Evolutionary conservation across 345 rosid species (phyloP).

Genomic region (Isatis tinctoria): DNA sequence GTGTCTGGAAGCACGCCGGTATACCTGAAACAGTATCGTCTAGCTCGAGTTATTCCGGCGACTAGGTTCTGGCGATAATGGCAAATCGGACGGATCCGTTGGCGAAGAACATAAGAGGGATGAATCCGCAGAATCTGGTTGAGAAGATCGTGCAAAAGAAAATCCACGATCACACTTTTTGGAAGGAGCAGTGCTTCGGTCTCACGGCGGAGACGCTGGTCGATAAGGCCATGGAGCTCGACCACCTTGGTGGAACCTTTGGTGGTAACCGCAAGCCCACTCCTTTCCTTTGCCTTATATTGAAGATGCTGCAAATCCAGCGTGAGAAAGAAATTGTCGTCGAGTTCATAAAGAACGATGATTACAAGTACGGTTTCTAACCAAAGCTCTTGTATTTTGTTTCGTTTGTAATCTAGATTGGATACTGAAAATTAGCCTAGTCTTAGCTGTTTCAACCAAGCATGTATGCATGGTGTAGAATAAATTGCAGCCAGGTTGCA

Average conservation of each 20-base stretch:
- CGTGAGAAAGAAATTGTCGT: slow-evolving; percentile 92
- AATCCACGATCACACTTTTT: slow-evolving; percentile 74
- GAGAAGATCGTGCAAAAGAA: slow-evolving; percentile 76
- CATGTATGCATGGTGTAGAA: neutral
- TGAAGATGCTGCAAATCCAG: slow-evolving; percentile 95
- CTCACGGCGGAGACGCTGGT: slow-evolving; percentile 85
- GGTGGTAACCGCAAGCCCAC: slow-evolving; percentile 90
- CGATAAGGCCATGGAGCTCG: slow-evolving; percentile 93
- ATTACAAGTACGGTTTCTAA: slow-evolving; percentile 60
- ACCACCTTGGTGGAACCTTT: slow-evolving; percentile 75
- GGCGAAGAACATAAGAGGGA: slow-evolving; percentile 82
- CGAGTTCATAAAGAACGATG: slow-evolving; percentile 87
- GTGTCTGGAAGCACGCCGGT: neutral
- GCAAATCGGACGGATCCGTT: slow-evolving; percentile 90
- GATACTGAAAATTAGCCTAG: neutral
- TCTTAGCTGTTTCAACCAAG: neutral
- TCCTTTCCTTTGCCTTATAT: slow-evolving; percentile 73
- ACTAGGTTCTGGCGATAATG: slow-evolving; percentile 34
- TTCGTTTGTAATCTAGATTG: neutral
- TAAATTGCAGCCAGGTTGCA: too few relatives aligned
- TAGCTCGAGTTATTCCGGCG: neutral
- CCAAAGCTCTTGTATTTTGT: neutral
- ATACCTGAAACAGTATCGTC: neutral
- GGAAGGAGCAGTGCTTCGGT: slow-evolving; percentile 97
- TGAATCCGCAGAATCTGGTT: slow-evolving; percentile 81